Evolutionary conservation across 139 green algal species (phyloP), one percentile per base, ranked within the genome.

Genomic region (Volvox reticuliferus): DNA sequence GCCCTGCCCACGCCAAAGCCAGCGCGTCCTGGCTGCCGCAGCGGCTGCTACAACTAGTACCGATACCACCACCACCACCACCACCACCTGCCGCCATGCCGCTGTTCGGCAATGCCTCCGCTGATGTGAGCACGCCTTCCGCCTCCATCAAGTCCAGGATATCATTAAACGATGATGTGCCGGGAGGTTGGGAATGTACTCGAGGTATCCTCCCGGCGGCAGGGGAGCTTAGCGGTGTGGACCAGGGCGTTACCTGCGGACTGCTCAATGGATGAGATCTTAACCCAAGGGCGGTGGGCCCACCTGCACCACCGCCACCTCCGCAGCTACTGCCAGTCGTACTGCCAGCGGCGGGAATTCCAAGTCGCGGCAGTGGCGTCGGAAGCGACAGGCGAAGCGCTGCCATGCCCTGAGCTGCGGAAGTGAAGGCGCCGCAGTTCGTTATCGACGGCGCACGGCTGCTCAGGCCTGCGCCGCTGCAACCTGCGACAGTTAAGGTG

Each of bases 111-210:
- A 30, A 35, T 6, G 55, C 26, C 80, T 50, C 81, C 50, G 81
- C 81, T 3, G 62, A 19, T 18, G 63, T n/a, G 32, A 88, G 22
- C 65, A 80, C 26, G 2, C 36, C 83, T 24, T 89, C 69, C 28
- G 85, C 69, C n/a, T 89, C 69, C 85, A 89, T 89, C 18, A 61
- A 28, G 14, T 89, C 85, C 36, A 89, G 44, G 19, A 89, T 36
- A n/a, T 1, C n/a, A 37, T 89, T 82, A 50, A 89, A 89, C 1
- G 67, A 79, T 28, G 83, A 67, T 22, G 21, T 20, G 33, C 76
- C 32, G 0, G 67, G 26, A 37, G 83, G 22, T 16, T 63, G 32
- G 62, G 83, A 68, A 22, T 79, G 63, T 32, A 88, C 21, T 22
- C 82, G 32, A 0, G 82, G 30, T 12, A 88, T 20, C 17, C 82